Conservation (phyloP, 2,329 filamentous ascomycete species). For the Ophiostoma angusticollis region DNA sequence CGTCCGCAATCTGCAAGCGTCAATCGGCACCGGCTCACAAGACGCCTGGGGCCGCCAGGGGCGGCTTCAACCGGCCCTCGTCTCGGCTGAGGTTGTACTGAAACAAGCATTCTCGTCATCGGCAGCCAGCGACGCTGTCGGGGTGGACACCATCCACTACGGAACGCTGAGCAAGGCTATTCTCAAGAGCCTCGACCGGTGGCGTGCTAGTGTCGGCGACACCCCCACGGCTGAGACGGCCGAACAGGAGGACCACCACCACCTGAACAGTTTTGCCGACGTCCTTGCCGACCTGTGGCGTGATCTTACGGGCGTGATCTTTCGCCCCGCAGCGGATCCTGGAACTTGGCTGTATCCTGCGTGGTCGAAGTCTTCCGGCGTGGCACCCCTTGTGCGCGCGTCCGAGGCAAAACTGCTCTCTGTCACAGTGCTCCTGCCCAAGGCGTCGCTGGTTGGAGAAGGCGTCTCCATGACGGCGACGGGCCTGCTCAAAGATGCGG, state of each 20-base stretch:
- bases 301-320: slow-evolving; percentile 23
- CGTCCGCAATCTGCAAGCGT: slow-evolving; percentile 48
- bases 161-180: slow-evolving; percentile 56
- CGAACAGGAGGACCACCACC: slow-evolving; percentile 18
- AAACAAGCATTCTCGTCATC: slow-evolving; percentile 37
- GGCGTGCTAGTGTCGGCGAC: too few relatives aligned
- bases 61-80: slow-evolving; percentile 46
- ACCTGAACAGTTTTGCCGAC: slow-evolving; percentile 14
- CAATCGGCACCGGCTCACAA: slow-evolving; percentile 28
- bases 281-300: slow-evolving; percentile 26
- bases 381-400: slow-evolving; percentile 22
- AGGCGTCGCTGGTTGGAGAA: slow-evolving; percentile 38
- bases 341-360: slow-evolving; percentile 14
- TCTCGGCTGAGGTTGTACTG: slow-evolving; percentile 49
- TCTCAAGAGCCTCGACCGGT: slow-evolving; percentile 28
- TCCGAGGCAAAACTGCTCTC: slow-evolving; percentile 32
- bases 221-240: too few relatives aligned
- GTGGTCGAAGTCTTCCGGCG: slow-evolving; percentile 14
- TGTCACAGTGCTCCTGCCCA: slow-evolving; percentile 47
- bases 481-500: slow-evolving; percentile 18
- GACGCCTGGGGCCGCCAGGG: slow-evolving; percentile 55
- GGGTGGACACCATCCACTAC: slow-evolving; percentile 63
- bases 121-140: slow-evolving; percentile 49
- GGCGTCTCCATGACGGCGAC: slow-evolving; percentile 11
- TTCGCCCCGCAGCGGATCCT: slow-evolving; percentile 15